Conservation (phyloP, 441 rosid genomes). For the Adansonia gregorii region DNA sequence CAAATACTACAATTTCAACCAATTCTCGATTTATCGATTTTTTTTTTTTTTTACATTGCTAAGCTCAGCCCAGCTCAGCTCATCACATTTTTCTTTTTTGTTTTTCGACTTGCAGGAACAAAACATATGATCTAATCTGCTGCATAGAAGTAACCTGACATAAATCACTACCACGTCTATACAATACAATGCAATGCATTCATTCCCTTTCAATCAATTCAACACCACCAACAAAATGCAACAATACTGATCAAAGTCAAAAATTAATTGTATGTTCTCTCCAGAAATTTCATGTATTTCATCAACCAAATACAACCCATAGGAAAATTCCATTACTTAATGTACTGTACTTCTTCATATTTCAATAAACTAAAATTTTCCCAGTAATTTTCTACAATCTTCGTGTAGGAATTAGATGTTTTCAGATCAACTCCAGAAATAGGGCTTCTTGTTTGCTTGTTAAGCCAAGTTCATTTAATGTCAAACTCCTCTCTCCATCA, state of each 20-base stretch:
- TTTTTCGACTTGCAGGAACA: neutral
- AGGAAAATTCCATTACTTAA: constrained; percentile 18
- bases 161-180: constrained; percentile 24
- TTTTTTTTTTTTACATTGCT: neutral
- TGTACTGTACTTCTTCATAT: constrained; percentile 25
- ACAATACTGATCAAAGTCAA: constrained; percentile 21
- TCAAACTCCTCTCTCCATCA: constrained; percentile 62
- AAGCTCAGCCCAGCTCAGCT: neutral
- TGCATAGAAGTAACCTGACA: neutral
- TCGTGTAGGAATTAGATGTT: neutral
- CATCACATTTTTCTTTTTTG: neutral
- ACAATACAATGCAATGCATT: constrained; percentile 5
- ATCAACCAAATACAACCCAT: constrained; percentile 34
- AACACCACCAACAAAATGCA: constrained; percentile 24
- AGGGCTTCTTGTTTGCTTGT: constrained; percentile 95
- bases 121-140: neutral
- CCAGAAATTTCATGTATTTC: constrained; percentile 26
- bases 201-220: constrained; percentile 10
- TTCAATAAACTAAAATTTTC: constrained; percentile 26
- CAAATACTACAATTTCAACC: too few species aligned
- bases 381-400: constrained; percentile 30
- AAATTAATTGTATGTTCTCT: constrained; percentile 16
- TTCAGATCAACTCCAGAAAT: constrained; percentile 80
- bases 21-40: too few species aligned
- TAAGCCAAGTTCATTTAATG: constrained; percentile 84